Evolutionary conservation across 257 asterid species (phyloP), one percentile per base, ranked within the genome.

Genomic region (Solanum ahanhuiri): DNA sequence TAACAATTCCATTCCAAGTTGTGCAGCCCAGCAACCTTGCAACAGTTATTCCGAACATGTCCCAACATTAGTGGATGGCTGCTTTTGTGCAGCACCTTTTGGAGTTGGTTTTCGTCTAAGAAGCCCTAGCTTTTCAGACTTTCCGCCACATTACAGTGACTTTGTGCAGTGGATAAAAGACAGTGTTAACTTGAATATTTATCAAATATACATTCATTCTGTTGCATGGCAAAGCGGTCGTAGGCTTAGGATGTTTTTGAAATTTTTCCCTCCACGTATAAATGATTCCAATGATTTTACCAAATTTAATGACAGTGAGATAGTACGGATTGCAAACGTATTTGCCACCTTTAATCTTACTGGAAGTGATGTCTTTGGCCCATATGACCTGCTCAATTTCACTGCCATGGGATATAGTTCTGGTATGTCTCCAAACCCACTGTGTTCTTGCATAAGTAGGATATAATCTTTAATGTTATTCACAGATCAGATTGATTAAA

Each of bases 11-110:
- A 45, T 7, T 28, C 10, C 83, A 35, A 86, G 73, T 39, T 92
- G 95, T 83, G 33, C 33, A 33, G 83, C 89, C 45, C 51, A 35
- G 54, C 87, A 86, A 12, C 58, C 87, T 82, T 92, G 95, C 88
- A 90, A 89, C 15, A 25, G 43, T 30, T 3, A 45, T 89, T 91
- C 33, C 14, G 54, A 83, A 88, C 88, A 90, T 67, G 87, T 89
- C 81, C 93, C 93, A 54, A 57, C 91, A 85, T 72, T 92, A 83
- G 91, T 87, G 0, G 58, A 83, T 82, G 23, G 54, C 10, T 92
- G 95, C 91, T 72, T 89, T 41, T 92, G 93, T 87, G 93, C 93
- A 0, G 92, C 92, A 25, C 95, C 95, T 54, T 92, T 92, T 60
- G 93, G 93, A 28, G 87, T 91, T 37, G 93, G 88, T 45, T 12